Evolutionary conservation across 192 early-diverging fungal genomes (phyloP).

Genomic region (Entomortierella lignicola): DNA sequence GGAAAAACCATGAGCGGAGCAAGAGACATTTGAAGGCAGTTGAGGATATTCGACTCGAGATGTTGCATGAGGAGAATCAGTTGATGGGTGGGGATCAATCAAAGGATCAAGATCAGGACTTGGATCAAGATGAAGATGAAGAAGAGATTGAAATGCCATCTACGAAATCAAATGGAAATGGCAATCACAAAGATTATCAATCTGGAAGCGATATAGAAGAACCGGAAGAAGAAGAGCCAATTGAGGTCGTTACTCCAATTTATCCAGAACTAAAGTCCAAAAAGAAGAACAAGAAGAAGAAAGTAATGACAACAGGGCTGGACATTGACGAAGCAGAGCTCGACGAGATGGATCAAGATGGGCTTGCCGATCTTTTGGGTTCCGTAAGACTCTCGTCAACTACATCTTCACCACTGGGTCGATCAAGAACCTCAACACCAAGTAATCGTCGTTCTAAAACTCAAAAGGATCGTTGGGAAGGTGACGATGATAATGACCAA

Average conservation of each 20-base stretch:
- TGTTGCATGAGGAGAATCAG: constrained; percentile 75
- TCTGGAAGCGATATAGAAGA: constrained; percentile 59
- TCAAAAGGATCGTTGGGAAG: constrained; percentile 6
- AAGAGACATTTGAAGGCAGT: constrained; percentile 89
- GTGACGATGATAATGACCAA: constrained; percentile 41
- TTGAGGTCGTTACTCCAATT: constrained; percentile 18
- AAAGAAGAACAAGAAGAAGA: constrained; percentile 67
- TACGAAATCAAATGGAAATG: background rate
- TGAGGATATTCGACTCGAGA: constrained; percentile 77
- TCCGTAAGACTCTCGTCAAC: constrained; percentile 31
- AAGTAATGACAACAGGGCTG: constrained; percentile 36
- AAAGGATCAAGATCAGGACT: background rate
- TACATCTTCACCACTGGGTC: constrained; percentile 38
- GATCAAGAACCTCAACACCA: constrained; percentile 39
- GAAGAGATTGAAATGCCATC: constrained; percentile 41
- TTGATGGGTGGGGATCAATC: constrained; percentile 9
- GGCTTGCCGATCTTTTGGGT: constrained; percentile 35
- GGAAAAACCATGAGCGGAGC: constrained; percentile 86
- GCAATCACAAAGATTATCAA: background rate
- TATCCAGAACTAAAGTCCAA: constrained; percentile 35
- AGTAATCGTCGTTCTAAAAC: constrained; percentile 12
- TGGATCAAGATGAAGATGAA: constrained; percentile 22
- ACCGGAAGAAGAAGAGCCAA: constrained; percentile 26
- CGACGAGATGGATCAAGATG: constrained; percentile 43
- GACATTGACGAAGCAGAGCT: constrained; percentile 36